Base-by-base conservation (phyloP, 768 basidiomycete genomes). In the Suillus tomentosus region DNA sequence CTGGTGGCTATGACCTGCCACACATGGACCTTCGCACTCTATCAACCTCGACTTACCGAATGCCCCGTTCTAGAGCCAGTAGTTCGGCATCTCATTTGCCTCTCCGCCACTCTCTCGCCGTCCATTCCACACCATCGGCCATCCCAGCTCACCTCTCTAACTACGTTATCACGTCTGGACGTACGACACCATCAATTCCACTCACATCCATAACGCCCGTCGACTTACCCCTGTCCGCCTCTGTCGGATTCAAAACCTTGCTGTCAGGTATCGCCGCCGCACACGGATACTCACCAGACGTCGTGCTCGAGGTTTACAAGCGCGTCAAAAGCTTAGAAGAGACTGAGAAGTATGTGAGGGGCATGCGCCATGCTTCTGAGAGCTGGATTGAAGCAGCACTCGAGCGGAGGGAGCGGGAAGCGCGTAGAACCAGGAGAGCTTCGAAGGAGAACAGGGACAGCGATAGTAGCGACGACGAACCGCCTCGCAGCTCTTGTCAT, bases 241-340 rank as follows among this genome's bases (percentile, higher is more conserved):
- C 65, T 10, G 67, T 77, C 7, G 80, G 79, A 2, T 69, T 80
- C 15, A 67, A 70, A 8, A 64, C 70, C 51, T 67, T 76, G 17
- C 65, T 85, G 3, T 67, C 72, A 11, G 71, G 70, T 62, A 82
- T 87, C 74, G 78, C 82, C 0, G 68, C 73, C 22, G 81, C 82
- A 39, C 82, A 85, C 48, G 80, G 80, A 17, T 82, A 82, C 64
- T 72, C 70, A 14, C 69, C 79, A 51, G 73, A 76, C 3, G 77
- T 82, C 6, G 82, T 83, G 22, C 72, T 76, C 58, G 71, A 71
- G 15, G 74, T 84, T 36, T 83, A 79, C 65, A 42, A 69, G 10
- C 40, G 67, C 0, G 70, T 78, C 24, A 66, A 72, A 55, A 79
- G 74, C 63, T 68, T 87, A 19, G 63, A 70, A 15, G 71, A 74